phyloP scores from a whole-genome alignment of 306 rosid species.

The Prunus mongolica region DNA sequence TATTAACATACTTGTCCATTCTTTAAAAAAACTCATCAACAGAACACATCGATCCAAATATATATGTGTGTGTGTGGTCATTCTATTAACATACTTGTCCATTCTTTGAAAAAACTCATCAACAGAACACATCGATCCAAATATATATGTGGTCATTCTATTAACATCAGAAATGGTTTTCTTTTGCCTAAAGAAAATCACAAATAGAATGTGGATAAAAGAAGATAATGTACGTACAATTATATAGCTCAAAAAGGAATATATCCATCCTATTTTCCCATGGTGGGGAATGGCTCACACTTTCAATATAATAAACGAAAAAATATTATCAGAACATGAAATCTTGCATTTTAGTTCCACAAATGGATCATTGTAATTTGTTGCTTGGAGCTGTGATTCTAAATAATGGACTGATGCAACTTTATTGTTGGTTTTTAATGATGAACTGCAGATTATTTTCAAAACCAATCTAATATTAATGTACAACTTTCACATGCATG shows the following conservation, averaged over 20 bases:
- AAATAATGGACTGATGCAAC: not conserved
- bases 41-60: too few relatives aligned
- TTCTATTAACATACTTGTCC: too few relatives aligned
- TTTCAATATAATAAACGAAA: not conserved
- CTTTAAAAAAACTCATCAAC: too few relatives aligned
- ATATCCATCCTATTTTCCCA: not conserved
- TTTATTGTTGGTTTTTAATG: not conserved
- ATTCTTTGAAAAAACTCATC: too few relatives aligned
- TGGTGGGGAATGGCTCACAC: not conserved
- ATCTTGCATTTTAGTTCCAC: too few relatives aligned
- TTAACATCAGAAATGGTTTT: not conserved
- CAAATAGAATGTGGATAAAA: too few relatives aligned
- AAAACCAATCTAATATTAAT: not conserved
- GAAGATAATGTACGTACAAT: not conserved
- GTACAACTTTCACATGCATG: not conserved
- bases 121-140: not conserved
- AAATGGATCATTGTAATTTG: not conserved
- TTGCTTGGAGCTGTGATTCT: not conserved
- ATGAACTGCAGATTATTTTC: not conserved
- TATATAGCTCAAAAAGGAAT: not conserved
- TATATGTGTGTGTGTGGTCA: too few relatives aligned
- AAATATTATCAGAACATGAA: not conserved
- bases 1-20: too few relatives aligned
- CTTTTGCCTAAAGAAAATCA: not conserved
- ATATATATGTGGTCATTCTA: conserved; percentile 3